phyloP scores from a whole-genome alignment of 257 asterid genomes.

The Sherardia arvensis region DNA sequence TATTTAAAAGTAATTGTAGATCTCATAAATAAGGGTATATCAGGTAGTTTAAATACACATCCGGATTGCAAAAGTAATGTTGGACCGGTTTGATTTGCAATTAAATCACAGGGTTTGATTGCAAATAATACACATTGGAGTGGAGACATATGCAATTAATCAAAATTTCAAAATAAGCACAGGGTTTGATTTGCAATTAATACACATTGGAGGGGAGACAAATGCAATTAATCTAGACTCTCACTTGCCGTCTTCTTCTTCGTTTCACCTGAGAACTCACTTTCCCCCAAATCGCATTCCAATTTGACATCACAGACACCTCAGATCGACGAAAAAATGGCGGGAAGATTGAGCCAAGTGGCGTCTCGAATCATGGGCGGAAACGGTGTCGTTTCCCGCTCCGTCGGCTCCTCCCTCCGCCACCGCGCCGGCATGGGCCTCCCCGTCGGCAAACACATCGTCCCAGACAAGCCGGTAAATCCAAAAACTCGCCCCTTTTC shows the following conservation, averaged over 20 bases:
- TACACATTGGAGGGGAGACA: background rate
- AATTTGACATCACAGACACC: background rate
- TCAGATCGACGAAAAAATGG: constrained; percentile 33
- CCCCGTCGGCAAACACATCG: constrained; percentile 87
- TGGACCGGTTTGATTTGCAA: no score
- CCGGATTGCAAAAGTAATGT: no score
- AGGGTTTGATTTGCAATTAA: background rate
- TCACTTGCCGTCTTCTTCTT: no score
- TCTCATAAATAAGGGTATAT: no score
- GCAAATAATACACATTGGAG: no score
- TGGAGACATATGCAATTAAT: background rate
- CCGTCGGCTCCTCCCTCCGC: constrained; percentile 69
- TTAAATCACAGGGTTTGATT: background rate
- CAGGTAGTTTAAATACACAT: no score
- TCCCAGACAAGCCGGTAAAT: constrained; percentile 76
- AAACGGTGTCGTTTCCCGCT: constrained; percentile 58
- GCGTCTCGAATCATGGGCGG: constrained; percentile 88
- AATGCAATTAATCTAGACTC: background rate
- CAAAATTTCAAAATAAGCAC: background rate
- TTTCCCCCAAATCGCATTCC: background rate
- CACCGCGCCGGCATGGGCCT: constrained; percentile 93
- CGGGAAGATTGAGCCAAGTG: constrained; percentile 60
- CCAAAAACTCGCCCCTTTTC: background rate
- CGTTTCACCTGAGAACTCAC: background rate
- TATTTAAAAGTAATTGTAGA: no score